Evolutionary conservation across 2,329 filamentous ascomycete species (phyloP).

Genomic region (Sphaceloma murrayae): DNA sequence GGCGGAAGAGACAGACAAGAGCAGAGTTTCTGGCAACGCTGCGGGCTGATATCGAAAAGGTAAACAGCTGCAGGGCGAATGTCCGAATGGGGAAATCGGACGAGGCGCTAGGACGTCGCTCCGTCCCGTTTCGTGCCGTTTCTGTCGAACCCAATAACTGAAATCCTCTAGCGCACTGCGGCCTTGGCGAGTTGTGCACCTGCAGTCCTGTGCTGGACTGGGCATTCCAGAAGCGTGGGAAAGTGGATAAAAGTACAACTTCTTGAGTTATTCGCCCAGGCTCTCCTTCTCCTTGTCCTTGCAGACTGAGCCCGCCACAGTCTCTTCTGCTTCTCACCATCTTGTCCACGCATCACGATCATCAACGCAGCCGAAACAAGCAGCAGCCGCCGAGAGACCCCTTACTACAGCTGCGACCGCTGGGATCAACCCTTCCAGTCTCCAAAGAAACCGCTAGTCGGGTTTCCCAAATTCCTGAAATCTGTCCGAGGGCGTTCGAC

Average conservation of each 20-base stretch:
- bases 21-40: constrained; percentile 15
- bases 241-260: too few relatives aligned
- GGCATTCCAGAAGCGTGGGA: too few relatives aligned
- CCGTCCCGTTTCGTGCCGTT: neutral
- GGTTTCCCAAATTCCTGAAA: neutral
- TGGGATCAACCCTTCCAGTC: too few relatives aligned
- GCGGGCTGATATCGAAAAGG: constrained; percentile 10
- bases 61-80: neutral
- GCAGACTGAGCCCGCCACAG: too few relatives aligned
- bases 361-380: too few relatives aligned
- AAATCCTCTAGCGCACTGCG: neutral
- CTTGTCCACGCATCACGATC: too few relatives aligned
- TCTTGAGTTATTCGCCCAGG: too few relatives aligned
- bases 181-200: neutral
- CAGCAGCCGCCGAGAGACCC: too few relatives aligned
- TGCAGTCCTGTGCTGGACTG: too few relatives aligned
- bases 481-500: constrained; percentile 4
- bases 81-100: constrained; percentile 1
- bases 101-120: neutral
- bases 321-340: too few relatives aligned
- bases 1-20: constrained; percentile 15
- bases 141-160: neutral
- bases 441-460: neutral
- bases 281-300: neutral
- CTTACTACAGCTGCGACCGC: too few relatives aligned